Conservation (phyloP, 176 grass and related monocot species). For the Coix lacrymajobi region DNA sequence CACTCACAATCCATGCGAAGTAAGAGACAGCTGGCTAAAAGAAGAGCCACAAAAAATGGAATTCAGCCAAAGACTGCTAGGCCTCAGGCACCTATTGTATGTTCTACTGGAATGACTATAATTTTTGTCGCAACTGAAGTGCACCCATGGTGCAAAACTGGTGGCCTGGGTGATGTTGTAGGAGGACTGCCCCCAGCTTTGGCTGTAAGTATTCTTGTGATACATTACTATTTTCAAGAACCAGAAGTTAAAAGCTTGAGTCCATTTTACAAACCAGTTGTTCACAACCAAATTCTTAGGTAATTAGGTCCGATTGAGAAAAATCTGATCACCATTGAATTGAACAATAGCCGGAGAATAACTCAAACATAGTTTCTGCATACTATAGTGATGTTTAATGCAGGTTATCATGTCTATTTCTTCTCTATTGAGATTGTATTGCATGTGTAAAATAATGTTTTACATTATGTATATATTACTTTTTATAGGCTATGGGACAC, state of each 20-base stretch:
- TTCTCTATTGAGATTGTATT: neutral
- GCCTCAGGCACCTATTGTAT: conserved; percentile 22
- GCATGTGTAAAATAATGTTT: conserved; percentile 4
- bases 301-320: neutral
- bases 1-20: neutral
- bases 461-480: neutral
- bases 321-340: neutral
- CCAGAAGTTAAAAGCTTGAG: neutral
- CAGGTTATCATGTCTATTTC: neutral
- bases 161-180: conserved; percentile 74
- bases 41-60: conserved; percentile 13
- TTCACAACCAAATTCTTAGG: neutral
- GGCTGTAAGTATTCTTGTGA: conserved; percentile 31
- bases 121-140: conserved; percentile 58
- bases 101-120: conserved; percentile 52
- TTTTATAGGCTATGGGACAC: conserved; percentile 57
- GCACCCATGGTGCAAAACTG: conserved; percentile 67
- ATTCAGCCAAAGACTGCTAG: conserved; percentile 9
- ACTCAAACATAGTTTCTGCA: neutral
- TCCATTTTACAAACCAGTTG: neutral
- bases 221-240: neutral
- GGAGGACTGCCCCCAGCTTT: conserved; percentile 60
- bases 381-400: neutral
- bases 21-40: conserved; percentile 9
- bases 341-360: neutral